phyloP scores from a whole-genome alignment of 345 rosid genomes.

The Syzygium grande region DNA sequence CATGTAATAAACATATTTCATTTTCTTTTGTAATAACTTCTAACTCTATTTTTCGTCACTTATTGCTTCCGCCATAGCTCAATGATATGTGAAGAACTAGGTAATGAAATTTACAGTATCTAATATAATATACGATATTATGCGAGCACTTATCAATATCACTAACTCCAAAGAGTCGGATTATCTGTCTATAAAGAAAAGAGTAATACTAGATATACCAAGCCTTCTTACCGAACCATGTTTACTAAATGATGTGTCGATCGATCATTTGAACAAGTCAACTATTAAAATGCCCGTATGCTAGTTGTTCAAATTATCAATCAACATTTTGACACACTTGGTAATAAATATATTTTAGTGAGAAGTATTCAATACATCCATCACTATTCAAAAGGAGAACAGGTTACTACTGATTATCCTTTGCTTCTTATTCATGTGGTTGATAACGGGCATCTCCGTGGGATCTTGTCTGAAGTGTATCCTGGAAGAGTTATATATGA shows the following conservation, averaged over 20 bases:
- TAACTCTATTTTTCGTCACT: background rate
- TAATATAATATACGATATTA: background rate
- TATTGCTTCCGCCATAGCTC: background rate
- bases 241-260: background rate
- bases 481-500: background rate
- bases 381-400: background rate
- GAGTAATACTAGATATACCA: background rate
- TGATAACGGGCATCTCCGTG: background rate
- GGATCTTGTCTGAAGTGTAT: background rate
- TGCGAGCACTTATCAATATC: background rate
- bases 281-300: background rate
- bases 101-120: background rate
- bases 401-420: background rate
- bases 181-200: background rate
- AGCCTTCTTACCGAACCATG: background rate
- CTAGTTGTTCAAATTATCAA: background rate
- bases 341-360: background rate
- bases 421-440: background rate
- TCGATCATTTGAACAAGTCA: background rate
- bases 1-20: background rate
- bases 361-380: background rate
- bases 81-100: background rate
- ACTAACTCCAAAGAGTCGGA: background rate
- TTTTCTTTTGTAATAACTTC: background rate
- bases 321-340: background rate